A percentile compares a stretch with the other conserved stretches of the same genome.
Conservation (phyloP, 148 eudicot genomes). For the Camellia japonica region DNA sequence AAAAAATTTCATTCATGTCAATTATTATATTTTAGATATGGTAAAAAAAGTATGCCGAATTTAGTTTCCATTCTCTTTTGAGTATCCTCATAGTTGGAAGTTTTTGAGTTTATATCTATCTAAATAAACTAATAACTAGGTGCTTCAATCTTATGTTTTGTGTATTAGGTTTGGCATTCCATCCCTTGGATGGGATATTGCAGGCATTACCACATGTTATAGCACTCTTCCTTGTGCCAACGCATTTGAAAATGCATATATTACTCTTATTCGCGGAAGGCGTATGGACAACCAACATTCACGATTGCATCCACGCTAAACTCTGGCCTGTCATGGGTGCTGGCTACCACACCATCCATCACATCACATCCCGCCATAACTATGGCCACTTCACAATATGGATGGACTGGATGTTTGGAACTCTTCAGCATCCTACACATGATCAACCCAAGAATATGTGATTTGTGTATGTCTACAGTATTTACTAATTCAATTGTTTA, state of each 20-base stretch:
- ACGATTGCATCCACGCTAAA: constrained; percentile 80
- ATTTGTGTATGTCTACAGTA: background rate
- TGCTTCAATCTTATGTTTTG: background rate
- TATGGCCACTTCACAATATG: constrained; percentile 86
- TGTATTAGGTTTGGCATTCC: constrained; percentile 72
- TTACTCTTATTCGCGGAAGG: constrained; percentile 62
- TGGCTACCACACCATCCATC: constrained; percentile 94
- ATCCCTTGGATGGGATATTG: constrained; percentile 89
- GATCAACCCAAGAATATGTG: constrained; percentile 51
- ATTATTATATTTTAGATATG: too few relatives aligned
- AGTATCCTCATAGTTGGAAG: background rate
- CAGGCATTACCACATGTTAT: constrained; percentile 80
- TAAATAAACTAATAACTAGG: background rate
- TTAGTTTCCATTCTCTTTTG: background rate
- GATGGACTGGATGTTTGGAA: constrained; percentile 98
- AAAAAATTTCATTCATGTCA: background rate
- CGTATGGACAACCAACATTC: constrained; percentile 91
- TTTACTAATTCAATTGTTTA: background rate
- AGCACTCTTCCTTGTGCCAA: constrained; percentile 63
- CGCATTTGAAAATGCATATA: constrained; percentile 63
- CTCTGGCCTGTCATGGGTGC: constrained; percentile 98
- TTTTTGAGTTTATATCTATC: background rate
- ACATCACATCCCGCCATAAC: constrained; percentile 83
- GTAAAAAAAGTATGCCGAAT: too few relatives aligned
- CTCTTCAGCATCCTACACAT: constrained; percentile 61